phyloP scores from a whole-genome alignment of 148 eudicot species.

The Rhododendron henanense region DNA sequence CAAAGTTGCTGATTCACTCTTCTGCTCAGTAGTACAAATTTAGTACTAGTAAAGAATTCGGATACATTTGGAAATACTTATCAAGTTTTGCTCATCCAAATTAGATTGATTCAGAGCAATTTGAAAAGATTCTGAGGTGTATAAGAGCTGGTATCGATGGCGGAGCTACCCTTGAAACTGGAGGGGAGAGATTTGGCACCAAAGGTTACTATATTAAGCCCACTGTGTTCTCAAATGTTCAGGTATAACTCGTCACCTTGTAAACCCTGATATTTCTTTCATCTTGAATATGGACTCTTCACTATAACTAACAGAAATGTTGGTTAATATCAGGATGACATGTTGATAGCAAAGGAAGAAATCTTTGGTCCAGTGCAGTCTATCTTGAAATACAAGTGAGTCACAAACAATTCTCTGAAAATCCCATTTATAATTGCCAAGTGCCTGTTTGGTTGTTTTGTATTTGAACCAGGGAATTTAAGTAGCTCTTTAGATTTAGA shows the following conservation, averaged over 20 bases:
- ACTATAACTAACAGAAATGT: not conserved
- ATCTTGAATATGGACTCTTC: not conserved
- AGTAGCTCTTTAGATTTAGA: too few species aligned
- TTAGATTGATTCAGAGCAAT: conserved; percentile 67
- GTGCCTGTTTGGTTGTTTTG: not conserved
- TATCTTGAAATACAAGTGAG: conserved; percentile 76
- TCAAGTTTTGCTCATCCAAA: not conserved
- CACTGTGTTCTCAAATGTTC: conserved; percentile 88
- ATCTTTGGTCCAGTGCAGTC: conserved; percentile 88
- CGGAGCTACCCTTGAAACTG: conserved; percentile 84
- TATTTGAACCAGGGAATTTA: not conserved
- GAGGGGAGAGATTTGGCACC: conserved; percentile 71
- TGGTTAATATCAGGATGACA: conserved; percentile 55
- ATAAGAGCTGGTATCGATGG: conserved; percentile 59
- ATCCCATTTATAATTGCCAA: not conserved
- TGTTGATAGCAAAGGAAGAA: conserved; percentile 85
- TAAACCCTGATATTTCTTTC: not conserved
- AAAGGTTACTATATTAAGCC: conserved; percentile 78
- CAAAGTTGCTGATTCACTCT: not conserved
- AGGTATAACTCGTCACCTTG: conserved; percentile 30
- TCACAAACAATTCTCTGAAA: not conserved
- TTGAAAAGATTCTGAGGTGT: conserved; percentile 62
- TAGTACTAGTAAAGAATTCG: not conserved
- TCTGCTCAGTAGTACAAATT: not conserved
- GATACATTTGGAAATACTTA: not conserved